A percentile compares a stretch with the other conserved stretches of the same genome.
Evolutionary conservation across 202 grass and related monocot species (phyloP).

Genomic region (Saccharum hybrid): DNA sequence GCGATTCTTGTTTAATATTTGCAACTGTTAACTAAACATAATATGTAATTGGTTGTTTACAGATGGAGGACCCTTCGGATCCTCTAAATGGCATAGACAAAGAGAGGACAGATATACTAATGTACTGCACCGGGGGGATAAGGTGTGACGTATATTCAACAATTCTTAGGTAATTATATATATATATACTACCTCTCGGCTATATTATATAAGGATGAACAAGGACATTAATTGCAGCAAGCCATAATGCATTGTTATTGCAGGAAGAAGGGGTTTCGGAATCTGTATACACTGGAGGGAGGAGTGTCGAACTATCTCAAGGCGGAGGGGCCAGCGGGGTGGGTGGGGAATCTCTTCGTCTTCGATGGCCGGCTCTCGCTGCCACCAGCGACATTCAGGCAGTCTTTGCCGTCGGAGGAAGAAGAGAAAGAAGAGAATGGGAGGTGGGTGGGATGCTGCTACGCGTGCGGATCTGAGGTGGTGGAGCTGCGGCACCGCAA

Average conservation of each 20-base stretch:
- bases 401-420: background rate
- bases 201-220: background rate
- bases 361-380: slow-evolving; percentile 82
- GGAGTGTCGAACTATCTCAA: slow-evolving; percentile 96
- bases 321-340: slow-evolving; percentile 63
- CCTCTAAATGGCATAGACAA: slow-evolving; percentile 72
- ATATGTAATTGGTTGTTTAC: slow-evolving; percentile 25
- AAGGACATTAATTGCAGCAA: background rate
- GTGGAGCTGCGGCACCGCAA: slow-evolving; percentile 82
- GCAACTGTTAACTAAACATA: background rate
- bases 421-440: background rate
- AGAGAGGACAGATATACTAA: slow-evolving; percentile 83
- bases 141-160: slow-evolving; percentile 90
- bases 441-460: slow-evolving; percentile 65
- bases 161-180: slow-evolving; percentile 72
- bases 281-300: slow-evolving; percentile 80
- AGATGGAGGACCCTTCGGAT: slow-evolving; percentile 56
- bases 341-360: slow-evolving; percentile 93
- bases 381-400: slow-evolving; percentile 66
- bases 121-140: slow-evolving; percentile 97
- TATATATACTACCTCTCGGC: background rate
- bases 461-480: slow-evolving; percentile 64
- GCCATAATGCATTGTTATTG: background rate
- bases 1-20: background rate
- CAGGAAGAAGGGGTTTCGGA: slow-evolving; percentile 80